Conservation (phyloP, 179 eudicot species). For the Beta macrorhiza region DNA sequence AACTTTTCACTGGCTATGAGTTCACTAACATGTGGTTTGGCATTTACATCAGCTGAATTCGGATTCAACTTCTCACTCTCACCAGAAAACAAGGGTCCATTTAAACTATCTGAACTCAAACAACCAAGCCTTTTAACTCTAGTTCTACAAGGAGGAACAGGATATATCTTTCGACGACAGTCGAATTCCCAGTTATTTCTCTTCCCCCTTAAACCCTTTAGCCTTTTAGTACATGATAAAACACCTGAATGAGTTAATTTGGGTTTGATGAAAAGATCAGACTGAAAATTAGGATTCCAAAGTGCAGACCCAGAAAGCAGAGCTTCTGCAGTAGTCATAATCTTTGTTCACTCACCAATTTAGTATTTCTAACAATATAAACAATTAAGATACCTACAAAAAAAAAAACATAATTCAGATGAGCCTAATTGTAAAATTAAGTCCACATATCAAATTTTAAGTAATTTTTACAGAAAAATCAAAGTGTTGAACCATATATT, state of each 20-base stretch:
- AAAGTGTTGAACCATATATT: too few relatives aligned
- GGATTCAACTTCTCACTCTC: conserved; percentile 19
- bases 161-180: not conserved
- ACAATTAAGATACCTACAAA: conserved; percentile 17
- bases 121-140: conserved; percentile 25
- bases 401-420: conserved; percentile 10
- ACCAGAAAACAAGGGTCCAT: conserved; percentile 32
- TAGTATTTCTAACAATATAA: not conserved
- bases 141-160: conserved; percentile 7
- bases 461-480: too few relatives aligned
- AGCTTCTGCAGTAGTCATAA: conserved; percentile 33
- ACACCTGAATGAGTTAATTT: conserved; percentile 4
- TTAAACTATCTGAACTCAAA: conserved; percentile 32
- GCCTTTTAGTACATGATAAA: conserved; percentile 14
- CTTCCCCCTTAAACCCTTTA: conserved; percentile 17
- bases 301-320: conserved; percentile 19
- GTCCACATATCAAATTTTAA: not conserved
- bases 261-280: conserved; percentile 14
- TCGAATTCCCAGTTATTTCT: conserved; percentile 1
- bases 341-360: conserved; percentile 1
- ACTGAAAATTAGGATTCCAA: conserved; percentile 18
- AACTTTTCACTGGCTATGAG: conserved; percentile 24
- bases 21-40: conserved; percentile 22
- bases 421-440: not conserved
- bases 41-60: conserved; percentile 16